Evolutionary conservation across 371 early-diverging fungal species (phyloP).

Genomic region (Dichotomocladium elegans): DNA sequence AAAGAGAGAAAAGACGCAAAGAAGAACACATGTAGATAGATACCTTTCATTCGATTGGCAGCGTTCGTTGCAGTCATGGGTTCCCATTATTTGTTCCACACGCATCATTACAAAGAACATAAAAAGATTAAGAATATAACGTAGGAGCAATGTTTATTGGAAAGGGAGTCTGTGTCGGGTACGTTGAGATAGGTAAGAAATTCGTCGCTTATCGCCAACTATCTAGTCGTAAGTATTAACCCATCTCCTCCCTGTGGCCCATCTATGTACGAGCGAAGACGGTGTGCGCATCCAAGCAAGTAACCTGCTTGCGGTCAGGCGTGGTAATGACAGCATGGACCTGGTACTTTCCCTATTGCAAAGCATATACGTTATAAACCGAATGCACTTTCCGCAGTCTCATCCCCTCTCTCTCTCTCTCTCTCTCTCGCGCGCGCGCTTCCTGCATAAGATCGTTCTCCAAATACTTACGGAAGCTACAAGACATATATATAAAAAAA

Average conservation of each 20-base stretch:
- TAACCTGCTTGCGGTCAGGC: slow-evolving; percentile 7
- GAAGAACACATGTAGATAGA: neutral
- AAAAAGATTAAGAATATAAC: neutral
- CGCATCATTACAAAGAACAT: too few relatives aligned
- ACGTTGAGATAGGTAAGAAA: too few relatives aligned
- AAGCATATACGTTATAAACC: neutral
- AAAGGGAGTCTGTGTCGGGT: neutral
- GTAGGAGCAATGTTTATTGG: neutral
- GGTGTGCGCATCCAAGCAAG: slow-evolving; percentile 4
- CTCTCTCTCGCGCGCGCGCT: too few relatives aligned
- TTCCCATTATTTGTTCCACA: too few relatives aligned
- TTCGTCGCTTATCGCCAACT: too few relatives aligned
- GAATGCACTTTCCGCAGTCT: neutral
- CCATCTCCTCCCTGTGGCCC: too few relatives aligned
- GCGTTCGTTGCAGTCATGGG: too few relatives aligned
- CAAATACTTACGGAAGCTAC: slow-evolving; percentile 11
- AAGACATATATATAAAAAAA: too few relatives aligned
- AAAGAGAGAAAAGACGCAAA: neutral
- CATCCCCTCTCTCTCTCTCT: neutral
- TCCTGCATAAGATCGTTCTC: neutral
- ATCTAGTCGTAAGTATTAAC: too few relatives aligned
- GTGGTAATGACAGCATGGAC: slow-evolving; percentile 9
- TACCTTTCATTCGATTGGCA: too few relatives aligned
- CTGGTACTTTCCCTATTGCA: slow-evolving; percentile 5
- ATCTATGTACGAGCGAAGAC: neutral